A percentile compares a stretch with the other conserved stretches of the same genome.
Evolutionary conservation across 805 yeast genomes (phyloP).

Genomic region (Wickerhamiella sorbophila): DNA sequence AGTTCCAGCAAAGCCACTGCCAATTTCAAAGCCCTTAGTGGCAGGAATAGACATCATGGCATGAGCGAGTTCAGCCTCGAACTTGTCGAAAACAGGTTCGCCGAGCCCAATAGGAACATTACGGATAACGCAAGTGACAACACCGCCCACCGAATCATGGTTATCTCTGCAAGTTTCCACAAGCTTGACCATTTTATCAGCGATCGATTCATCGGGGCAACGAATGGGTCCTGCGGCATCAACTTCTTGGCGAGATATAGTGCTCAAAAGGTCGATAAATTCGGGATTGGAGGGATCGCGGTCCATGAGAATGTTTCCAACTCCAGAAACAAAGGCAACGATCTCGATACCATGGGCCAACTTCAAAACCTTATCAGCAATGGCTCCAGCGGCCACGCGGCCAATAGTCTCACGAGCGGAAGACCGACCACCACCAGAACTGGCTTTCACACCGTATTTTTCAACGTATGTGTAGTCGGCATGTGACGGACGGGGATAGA

Average conservation of each 20-base stretch:
- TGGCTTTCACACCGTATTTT: constrained; percentile 85
- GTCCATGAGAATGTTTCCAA: constrained; percentile 67
- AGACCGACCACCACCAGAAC: constrained; percentile 95
- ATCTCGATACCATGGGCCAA: constrained; percentile 76
- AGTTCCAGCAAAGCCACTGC: constrained; percentile 90
- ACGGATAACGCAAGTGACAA: constrained; percentile 92
- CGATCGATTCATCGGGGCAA: constrained; percentile 68
- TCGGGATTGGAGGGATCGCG: constrained; percentile 51
- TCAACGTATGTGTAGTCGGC: constrained; percentile 88
- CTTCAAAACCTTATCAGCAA: constrained; percentile 80
- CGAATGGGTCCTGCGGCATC: constrained; percentile 83
- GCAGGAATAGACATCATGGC: constrained; percentile 98
- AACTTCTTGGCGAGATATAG: constrained; percentile 75
- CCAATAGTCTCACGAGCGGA: constrained; percentile 98
- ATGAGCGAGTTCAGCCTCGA: constrained; percentile 90
- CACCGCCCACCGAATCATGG: constrained; percentile 92
- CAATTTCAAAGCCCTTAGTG: constrained; percentile 94
- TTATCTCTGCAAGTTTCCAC: constrained; percentile 77
- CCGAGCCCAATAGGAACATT: constrained; percentile 94
- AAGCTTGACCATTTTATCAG: constrained; percentile 68
- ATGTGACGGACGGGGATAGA: constrained; percentile 94
- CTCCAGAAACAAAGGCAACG: constrained; percentile 92
- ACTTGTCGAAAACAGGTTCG: constrained; percentile 93
- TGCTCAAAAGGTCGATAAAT: constrained; percentile 53
- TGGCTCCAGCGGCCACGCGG: constrained; percentile 96